A percentile compares a stretch with the other conserved stretches of the same genome.
phyloP scores from a whole-genome alignment of 2,329 filamentous ascomycete genomes.

The Clonostachys chloroleuca region DNA sequence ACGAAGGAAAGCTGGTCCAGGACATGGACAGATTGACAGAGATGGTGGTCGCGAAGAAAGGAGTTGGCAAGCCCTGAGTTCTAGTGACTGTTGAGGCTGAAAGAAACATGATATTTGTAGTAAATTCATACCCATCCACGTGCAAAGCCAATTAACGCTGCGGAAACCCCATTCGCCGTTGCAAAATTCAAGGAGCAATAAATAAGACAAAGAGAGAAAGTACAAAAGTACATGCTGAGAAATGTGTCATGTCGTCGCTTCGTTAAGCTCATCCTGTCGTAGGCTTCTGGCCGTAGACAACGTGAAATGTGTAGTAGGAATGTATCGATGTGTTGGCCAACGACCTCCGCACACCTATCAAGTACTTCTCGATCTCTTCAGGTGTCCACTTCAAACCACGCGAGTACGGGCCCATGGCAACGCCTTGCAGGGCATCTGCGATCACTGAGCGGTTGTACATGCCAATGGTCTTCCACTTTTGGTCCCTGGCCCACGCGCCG shows the following conservation, averaged over 20 bases:
- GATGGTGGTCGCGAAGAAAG: slow-evolving; percentile 1
- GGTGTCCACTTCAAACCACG: slow-evolving; percentile 22
- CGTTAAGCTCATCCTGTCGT: not conserved
- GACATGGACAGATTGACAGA: not conserved
- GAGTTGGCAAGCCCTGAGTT: not conserved
- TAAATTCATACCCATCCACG: no score
- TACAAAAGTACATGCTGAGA: not conserved
- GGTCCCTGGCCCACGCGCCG: slow-evolving; percentile 41
- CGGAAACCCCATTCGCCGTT: no score
- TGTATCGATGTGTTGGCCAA: slow-evolving; percentile 5
- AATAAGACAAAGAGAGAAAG: no score
- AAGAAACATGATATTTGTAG: no score
- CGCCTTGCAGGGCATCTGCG: slow-evolving; percentile 20
- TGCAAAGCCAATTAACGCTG: no score
- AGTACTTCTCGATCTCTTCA: slow-evolving; percentile 23
- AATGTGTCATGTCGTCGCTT: not conserved
- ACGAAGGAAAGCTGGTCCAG: slow-evolving; percentile 2
- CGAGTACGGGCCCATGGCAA: slow-evolving; percentile 26
- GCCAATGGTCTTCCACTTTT: slow-evolving; percentile 36
- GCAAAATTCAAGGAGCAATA: no score
- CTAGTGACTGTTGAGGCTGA: not conserved
- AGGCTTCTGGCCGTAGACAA: slow-evolving; percentile 3
- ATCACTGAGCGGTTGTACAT: slow-evolving; percentile 20
- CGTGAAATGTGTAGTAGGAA: slow-evolving; percentile 4
- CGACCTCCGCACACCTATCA: slow-evolving; percentile 17